A percentile compares a stretch with the other conserved stretches of the same genome.
These are phyloP conservation scores for Blastobotrys niveus DNA, from an alignment of 1,139 yeast genomes.

Conservation along the genomic window DNA sequence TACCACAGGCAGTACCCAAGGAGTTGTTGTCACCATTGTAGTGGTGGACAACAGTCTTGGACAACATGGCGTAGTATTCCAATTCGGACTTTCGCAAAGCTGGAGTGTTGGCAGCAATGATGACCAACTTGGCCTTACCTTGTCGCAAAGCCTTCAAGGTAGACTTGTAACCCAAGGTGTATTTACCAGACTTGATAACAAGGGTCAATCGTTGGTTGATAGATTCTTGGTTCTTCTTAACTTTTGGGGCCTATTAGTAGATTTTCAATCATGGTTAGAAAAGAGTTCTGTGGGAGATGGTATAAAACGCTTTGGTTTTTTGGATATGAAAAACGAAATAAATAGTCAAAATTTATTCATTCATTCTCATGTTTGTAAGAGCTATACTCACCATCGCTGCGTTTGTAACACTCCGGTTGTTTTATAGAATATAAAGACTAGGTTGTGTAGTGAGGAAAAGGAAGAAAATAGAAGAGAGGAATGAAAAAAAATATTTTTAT, in stretches of 20 bases:
- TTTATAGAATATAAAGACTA: no score
- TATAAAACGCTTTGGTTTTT: background rate
- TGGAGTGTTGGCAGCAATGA: conserved; percentile 99
- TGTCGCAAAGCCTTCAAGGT: conserved; percentile 98
- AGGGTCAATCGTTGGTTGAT: conserved; percentile 98
- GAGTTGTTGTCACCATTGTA: conserved; percentile 99
- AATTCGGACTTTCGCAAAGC: conserved; percentile 99
- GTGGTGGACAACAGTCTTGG: conserved; percentile 97
- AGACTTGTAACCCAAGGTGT: conserved; percentile 99
- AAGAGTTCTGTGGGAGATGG: background rate
- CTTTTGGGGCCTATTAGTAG: conserved; percentile 78
- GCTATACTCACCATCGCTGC: conserved; percentile 98
- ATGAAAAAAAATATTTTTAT: no score
- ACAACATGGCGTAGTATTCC: conserved; percentile 99
- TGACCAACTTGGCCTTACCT: conserved; percentile 97
- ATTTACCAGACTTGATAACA: conserved; percentile 98
- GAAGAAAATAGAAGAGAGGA: no score
- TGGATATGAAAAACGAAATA: background rate
- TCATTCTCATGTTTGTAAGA: background rate
- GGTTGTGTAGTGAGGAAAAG: no score
- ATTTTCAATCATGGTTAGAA: background rate
- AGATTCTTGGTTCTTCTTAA: conserved; percentile 83
- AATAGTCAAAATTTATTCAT: background rate
- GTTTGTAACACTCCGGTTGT: conserved; percentile 83
- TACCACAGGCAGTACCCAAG: conserved; percentile 99